Evolutionary conservation across 2,329 filamentous ascomycete genomes (phyloP).

Genomic region (Metarhizium robertsii): DNA sequence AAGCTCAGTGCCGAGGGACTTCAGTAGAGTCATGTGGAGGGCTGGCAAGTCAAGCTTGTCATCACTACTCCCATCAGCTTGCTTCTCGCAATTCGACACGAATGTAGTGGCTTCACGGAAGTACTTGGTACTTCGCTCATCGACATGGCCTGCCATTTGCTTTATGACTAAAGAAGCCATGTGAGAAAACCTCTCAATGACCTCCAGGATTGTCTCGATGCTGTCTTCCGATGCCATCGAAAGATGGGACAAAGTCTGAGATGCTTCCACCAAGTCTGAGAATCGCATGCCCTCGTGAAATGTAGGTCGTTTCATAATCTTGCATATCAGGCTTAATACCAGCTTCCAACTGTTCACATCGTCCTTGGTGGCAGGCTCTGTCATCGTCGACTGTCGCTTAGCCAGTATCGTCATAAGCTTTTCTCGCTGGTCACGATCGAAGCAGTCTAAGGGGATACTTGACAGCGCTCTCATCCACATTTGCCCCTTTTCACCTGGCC

Average conservation of each 20-base stretch:
- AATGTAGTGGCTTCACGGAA: constrained; percentile 22
- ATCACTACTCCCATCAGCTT: neutral
- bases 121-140: constrained; percentile 32
- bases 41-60: constrained; percentile 13
- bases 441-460: constrained; percentile 25
- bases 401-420: constrained; percentile 27
- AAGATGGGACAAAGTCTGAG: constrained; percentile 21
- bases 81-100: constrained; percentile 14
- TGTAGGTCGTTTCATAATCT: constrained; percentile 40
- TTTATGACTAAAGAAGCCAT: constrained; percentile 25
- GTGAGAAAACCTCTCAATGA: constrained; percentile 22
- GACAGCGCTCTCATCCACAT: constrained; percentile 24
- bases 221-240: constrained; percentile 13
- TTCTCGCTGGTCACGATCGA: constrained; percentile 35
- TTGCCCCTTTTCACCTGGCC: constrained; percentile 20
- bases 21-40: constrained; percentile 26
- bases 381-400: constrained; percentile 15
- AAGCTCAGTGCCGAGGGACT: constrained; percentile 21
- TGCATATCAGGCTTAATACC: constrained; percentile 35
- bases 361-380: constrained; percentile 16
- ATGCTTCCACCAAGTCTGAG: constrained; percentile 23
- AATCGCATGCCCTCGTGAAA: constrained; percentile 40
- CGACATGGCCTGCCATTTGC: constrained; percentile 35
- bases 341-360: constrained; percentile 23
- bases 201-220: constrained; percentile 19